Percentiles rank a stretch among this genome's conserved stretches.
These are phyloP conservation scores for Trichophyton equinum DNA, from an alignment of 2,329 filamentous ascomycete genomes.

Conservation along the genomic window DNA sequence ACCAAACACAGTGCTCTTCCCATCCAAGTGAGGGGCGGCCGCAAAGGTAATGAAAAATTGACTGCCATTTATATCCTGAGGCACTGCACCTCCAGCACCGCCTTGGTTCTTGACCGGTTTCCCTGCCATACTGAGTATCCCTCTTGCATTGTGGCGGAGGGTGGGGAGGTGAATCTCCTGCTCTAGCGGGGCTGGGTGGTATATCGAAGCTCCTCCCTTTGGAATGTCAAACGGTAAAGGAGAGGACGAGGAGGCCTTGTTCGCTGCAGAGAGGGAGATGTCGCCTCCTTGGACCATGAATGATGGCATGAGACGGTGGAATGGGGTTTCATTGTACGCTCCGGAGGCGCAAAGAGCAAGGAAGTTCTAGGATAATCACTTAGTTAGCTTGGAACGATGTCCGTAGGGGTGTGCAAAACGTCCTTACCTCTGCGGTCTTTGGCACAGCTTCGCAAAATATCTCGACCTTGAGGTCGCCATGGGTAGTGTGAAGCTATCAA, in stretches of 20 bases:
- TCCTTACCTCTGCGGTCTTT: conserved; percentile 67
- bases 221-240: conserved; percentile 36
- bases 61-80: conserved; percentile 38
- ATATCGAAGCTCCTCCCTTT: conserved; percentile 47
- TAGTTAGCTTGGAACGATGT: neutral
- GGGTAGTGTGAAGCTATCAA: conserved; percentile 61
- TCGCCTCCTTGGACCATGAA: conserved; percentile 55
- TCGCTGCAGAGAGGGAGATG: conserved; percentile 27
- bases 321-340: conserved; percentile 49
- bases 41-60: conserved; percentile 55
- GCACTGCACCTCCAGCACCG: conserved; percentile 22
- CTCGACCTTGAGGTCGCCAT: conserved; percentile 87
- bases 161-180: conserved; percentile 50
- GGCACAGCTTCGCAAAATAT: conserved; percentile 92
- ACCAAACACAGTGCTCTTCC: conserved; percentile 55
- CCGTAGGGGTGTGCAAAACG: neutral
- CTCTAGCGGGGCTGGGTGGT: conserved; percentile 40
- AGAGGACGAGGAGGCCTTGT: conserved; percentile 30
- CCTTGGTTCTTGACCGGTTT: conserved; percentile 37
- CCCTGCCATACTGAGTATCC: conserved; percentile 48
- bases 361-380: conserved; percentile 41
- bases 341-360: conserved; percentile 51
- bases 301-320: conserved; percentile 50
- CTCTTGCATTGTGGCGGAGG: conserved; percentile 44
- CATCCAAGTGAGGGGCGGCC: conserved; percentile 50